Evolutionary conservation across 176 grass and related monocot species (phyloP).

Genomic region (Melocanna baccifera): DNA sequence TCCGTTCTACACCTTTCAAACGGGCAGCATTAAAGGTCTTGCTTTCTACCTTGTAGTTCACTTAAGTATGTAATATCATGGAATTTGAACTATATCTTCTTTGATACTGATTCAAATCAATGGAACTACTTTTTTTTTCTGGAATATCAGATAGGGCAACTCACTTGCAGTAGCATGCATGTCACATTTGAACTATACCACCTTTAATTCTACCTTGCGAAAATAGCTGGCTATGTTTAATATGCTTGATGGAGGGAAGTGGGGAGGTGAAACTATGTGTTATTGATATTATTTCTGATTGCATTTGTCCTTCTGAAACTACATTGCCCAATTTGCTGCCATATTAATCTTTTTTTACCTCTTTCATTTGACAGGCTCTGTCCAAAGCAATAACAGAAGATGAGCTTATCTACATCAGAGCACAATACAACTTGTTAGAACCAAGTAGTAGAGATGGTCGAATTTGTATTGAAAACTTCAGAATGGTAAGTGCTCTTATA

Average conservation of each 20-base stretch:
- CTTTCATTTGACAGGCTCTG: conserved; percentile 60
- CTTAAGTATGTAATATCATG: not conserved
- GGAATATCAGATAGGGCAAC: not conserved
- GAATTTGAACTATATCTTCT: not conserved
- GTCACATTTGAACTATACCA: not conserved
- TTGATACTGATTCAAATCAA: conserved; percentile 2
- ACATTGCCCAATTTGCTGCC: not conserved
- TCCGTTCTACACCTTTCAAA: conserved; percentile 83
- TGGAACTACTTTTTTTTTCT: conserved; percentile 10
- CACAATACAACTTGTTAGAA: conserved; percentile 82
- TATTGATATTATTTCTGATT: conserved; percentile 10
- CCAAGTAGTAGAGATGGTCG: conserved; percentile 72
- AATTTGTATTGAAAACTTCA: conserved; percentile 87
- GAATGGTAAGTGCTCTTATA: conserved; percentile 50
- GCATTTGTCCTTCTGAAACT: not conserved
- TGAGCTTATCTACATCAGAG: conserved; percentile 80
- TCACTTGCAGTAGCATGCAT: conserved; percentile 4
- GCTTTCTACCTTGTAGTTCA: conserved; percentile 26
- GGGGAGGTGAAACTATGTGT: not conserved
- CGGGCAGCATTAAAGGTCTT: conserved; percentile 92
- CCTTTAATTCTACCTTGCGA: conserved; percentile 5
- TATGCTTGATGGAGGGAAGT: not conserved
- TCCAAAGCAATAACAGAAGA: conserved; percentile 93
- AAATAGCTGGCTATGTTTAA: conserved; percentile 23
- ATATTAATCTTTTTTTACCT: not conserved